phyloP scores from a whole-genome alignment of 805 yeast genomes.

The Candida argentea region DNA sequence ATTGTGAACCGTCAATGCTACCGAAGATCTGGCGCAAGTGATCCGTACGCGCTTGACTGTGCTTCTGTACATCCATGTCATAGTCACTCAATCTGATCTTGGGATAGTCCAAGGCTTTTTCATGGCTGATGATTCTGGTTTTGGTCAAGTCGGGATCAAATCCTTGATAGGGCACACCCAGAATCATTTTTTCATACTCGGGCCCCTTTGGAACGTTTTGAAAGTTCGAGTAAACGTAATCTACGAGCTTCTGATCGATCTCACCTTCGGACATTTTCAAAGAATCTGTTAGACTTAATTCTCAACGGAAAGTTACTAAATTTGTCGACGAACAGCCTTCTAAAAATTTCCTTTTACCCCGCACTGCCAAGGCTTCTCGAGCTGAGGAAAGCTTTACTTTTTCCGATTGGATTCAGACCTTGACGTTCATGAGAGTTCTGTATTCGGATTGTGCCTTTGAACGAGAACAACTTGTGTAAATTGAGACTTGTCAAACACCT shows the following conservation, averaged over 20 bases:
- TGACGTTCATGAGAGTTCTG: no score
- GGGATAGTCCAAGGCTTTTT: slow-evolving; percentile 24
- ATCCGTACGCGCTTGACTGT: slow-evolving; percentile 25
- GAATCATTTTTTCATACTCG: slow-evolving; percentile 49
- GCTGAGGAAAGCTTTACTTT: no score
- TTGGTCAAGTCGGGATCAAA: slow-evolving; percentile 15
- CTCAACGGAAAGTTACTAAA: background rate
- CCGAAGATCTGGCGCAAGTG: slow-evolving; percentile 39
- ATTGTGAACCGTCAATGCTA: slow-evolving; percentile 25
- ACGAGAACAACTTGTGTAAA: no score
- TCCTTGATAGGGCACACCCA: slow-evolving; percentile 37
- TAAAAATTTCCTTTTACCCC: no score
- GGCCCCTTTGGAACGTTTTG: slow-evolving; percentile 23
- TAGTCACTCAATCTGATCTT: slow-evolving; percentile 23
- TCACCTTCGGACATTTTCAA: slow-evolving; percentile 3
- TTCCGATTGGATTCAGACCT: no score
- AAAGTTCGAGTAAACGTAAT: slow-evolving; percentile 23
- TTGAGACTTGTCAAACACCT: no score
- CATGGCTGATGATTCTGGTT: slow-evolving; percentile 23
- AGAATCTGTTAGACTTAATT: background rate
- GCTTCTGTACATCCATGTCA: slow-evolving; percentile 15
- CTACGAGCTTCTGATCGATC: slow-evolving; percentile 22
- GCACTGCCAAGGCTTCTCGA: no score
- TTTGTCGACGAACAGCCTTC: background rate
- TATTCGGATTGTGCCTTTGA: no score